Conservation (phyloP, 257 asterid genomes). For the Forsythia suspensa region DNA sequence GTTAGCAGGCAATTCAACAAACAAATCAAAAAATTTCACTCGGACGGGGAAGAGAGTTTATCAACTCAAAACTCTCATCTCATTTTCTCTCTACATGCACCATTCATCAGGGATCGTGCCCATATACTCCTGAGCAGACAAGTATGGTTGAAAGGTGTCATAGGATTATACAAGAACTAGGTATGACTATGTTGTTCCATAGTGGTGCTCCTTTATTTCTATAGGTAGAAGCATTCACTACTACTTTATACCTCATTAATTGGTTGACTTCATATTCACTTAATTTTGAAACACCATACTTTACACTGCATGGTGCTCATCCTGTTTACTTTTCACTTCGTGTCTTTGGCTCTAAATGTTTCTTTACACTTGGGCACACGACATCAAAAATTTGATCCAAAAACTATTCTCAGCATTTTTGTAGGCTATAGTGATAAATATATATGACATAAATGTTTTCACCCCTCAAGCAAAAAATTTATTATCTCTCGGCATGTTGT, state of each 20-base stretch:
- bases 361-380: neutral
- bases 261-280: neutral
- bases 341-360: neutral
- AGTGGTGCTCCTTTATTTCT: neutral
- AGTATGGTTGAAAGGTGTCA: neutral
- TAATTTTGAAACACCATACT: neutral
- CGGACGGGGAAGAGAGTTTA: too few relatives aligned
- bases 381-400: too few relatives aligned
- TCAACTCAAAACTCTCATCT: too few relatives aligned
- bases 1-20: too few relatives aligned
- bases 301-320: neutral
- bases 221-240: constrained; percentile 4
- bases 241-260: neutral
- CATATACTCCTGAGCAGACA: too few relatives aligned
- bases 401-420: neutral
- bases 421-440: neutral
- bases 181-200: constrained; percentile 8
- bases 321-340: neutral
- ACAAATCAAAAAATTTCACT: too few relatives aligned
- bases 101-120: too few relatives aligned
- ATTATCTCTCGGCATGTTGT: constrained; percentile 1
- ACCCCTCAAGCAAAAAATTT: neutral
- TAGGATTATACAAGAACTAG: neutral
- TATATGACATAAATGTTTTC: neutral
- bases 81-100: too few relatives aligned